Evolutionary conservation across 169 alveolate species (phyloP).

Genomic region (Neospora caninum): DNA sequence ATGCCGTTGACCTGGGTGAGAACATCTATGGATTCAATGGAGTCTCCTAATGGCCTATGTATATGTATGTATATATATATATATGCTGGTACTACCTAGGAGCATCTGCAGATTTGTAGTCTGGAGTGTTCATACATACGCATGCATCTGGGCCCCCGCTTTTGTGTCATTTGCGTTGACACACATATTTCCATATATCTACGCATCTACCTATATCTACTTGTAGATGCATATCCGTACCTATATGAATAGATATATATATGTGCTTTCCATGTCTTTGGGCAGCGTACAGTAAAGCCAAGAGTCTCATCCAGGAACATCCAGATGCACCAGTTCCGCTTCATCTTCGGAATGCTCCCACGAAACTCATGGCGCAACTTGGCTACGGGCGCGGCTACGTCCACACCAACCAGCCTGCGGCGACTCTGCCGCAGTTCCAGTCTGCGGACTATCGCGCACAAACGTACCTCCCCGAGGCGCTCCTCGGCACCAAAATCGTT

Average conservation of each 20-base stretch:
- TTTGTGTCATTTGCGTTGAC: too few relatives aligned
- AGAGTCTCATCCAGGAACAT: constrained; percentile 1
- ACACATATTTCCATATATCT: too few relatives aligned
- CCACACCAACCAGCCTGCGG: constrained; percentile 53
- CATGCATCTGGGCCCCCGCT: too few relatives aligned
- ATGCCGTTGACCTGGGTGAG: constrained; percentile 43
- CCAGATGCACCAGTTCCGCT: constrained; percentile 43
- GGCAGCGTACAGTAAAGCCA: constrained; percentile 51
- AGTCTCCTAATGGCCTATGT: background rate
- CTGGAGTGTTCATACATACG: too few relatives aligned
- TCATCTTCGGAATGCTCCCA: constrained; percentile 59
- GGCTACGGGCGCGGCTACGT: constrained; percentile 42
- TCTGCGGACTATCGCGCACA: background rate
- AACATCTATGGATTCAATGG: background rate
- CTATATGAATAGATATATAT: too few relatives aligned
- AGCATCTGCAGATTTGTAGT: too few relatives aligned
- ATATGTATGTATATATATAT: background rate
- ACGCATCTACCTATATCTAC: background rate
- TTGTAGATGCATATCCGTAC: too few relatives aligned
- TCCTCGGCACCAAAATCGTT: background rate
- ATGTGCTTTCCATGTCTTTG: background rate
- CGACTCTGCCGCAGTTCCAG: constrained; percentile 17
- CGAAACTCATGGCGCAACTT: constrained; percentile 38
- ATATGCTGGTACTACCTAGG: background rate
- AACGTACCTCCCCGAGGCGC: constrained; percentile 1